Conservation (phyloP, 306 rosid species). For the Pyrus pyrifolia region DNA sequence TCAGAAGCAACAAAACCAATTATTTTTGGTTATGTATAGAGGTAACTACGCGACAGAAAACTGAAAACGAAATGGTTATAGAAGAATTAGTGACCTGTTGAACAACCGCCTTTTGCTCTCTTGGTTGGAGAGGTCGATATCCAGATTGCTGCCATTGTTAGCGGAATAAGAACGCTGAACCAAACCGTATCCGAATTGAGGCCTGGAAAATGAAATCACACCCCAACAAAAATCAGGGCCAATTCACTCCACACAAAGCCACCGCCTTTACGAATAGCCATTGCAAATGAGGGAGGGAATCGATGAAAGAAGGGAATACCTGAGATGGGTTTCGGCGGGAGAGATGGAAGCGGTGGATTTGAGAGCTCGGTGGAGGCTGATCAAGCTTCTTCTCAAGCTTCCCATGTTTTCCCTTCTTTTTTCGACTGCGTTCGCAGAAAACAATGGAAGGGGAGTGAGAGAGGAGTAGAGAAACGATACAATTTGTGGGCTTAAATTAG, state of each 20-base stretch:
- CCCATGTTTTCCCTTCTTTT: slow-evolving; percentile 26
- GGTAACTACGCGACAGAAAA: background rate
- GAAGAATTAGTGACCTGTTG: slow-evolving; percentile 28
- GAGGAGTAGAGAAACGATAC: background rate
- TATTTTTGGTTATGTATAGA: background rate
- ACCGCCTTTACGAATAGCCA: background rate
- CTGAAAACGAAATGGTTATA: background rate
- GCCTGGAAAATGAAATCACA: slow-evolving; percentile 8
- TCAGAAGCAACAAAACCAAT: background rate
- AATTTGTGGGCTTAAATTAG: background rate
- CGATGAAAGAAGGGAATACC: slow-evolving; percentile 16
- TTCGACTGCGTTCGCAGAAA: background rate
- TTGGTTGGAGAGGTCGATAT: slow-evolving; percentile 58
- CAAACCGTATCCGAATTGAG: slow-evolving; percentile 9
- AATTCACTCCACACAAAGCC: background rate
- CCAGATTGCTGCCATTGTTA: slow-evolving; percentile 6
- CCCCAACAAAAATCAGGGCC: background rate
- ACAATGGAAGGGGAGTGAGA: background rate
- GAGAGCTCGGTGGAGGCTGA: slow-evolving; percentile 27
- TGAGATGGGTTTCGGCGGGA: slow-evolving; percentile 8
- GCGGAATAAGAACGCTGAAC: slow-evolving; percentile 7
- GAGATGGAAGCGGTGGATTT: slow-evolving; percentile 14
- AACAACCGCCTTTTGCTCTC: slow-evolving; percentile 68
- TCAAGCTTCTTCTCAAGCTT: slow-evolving; percentile 31
- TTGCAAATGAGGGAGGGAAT: background rate